Base-by-base conservation (phyloP, 75 land plant species). In the Isoetes taiwanensis region DNA sequence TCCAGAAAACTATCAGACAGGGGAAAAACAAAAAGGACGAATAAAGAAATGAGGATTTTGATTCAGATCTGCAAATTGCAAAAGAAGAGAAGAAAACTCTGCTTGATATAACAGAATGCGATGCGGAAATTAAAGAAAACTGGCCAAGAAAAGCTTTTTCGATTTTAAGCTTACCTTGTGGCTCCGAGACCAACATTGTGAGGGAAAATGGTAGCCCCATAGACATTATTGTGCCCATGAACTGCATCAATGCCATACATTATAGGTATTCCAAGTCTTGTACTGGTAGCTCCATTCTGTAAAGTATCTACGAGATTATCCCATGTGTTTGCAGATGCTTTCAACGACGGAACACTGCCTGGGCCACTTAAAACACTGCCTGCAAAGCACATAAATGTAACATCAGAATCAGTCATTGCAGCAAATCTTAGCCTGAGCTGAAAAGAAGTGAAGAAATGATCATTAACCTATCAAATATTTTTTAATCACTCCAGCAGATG, bases 151-250 rank as follows among this genome's bases (percentile, higher is more conserved):
- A n/a, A n/a, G n/a, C n/a, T n/a, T n/a, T n/a, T n/a, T n/a, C n/a
- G n/a, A n/a, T n/a, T n/a, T 24, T 24, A 8, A 5, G 2, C 67
- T 61, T 72, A 48, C 82, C 90, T 75, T 33, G 90, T 68, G 34
- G 72, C 78, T 41, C 90, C 90, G 59, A 85, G 86, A 3, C 86
- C 90, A 38, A 82, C 48, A 41, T 82, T 82, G 61, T 82, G 85
- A 29, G 85, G 85, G 38, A 78, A 80, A 2, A 80, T 59, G 32
- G 80, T 77, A 2, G 80, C 80, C 2, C 78, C 78, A 61, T 59
- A 74, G 23, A 62, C 80, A 52, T 61, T 75, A 54, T 75, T 77
- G 27, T 77, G 64, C 10, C 80, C 80, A 62, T 77, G 80, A 17
- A 74, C 73, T 21, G 78, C 78, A 37, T 77, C 80, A 24, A 69